These are phyloP conservation scores for Inonotus obliquus DNA, from an alignment of 1,284 basidiomycete species.

Conservation along the genomic window DNA sequence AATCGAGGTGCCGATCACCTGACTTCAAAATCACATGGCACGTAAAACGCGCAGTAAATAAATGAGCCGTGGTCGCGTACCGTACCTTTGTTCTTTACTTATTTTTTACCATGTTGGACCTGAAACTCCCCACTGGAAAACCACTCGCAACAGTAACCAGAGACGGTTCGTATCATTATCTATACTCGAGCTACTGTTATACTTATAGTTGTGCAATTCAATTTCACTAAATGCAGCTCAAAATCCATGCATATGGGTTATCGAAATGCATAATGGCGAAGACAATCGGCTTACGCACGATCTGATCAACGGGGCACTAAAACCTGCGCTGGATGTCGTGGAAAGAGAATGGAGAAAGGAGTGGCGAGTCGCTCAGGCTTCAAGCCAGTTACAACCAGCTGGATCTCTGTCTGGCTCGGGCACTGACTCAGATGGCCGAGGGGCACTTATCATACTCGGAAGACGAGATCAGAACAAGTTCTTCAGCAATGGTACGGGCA, in stretches of 20 bases:
- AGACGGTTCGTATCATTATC: conserved; percentile 38
- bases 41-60: neutral
- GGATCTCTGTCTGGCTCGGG: conserved; percentile 24
- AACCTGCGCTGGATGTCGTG: conserved; percentile 72
- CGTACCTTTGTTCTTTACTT: neutral
- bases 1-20: conserved; percentile 19
- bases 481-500: conserved; percentile 74
- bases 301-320: conserved; percentile 58
- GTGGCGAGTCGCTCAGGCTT: conserved; percentile 39
- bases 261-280: conserved; percentile 72
- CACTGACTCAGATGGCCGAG: conserved; percentile 44
- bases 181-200: neutral
- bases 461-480: conserved; percentile 76
- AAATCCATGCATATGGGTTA: conserved; percentile 53
- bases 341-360: conserved; percentile 73
- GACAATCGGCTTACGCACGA: conserved; percentile 68
- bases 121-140: conserved; percentile 38
- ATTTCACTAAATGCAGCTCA: neutral
- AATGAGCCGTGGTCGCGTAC: neutral
- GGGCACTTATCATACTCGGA: conserved; percentile 76
- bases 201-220: no score
- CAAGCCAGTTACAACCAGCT: conserved; percentile 30
- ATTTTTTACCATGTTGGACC: neutral
- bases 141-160: conserved; percentile 61
- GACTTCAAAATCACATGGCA: neutral